Evolutionary conservation across 1,284 basidiomycete genomes (phyloP), one percentile per base, ranked within the genome.

Genomic region (Apiotrichum veenhuisii): DNA sequence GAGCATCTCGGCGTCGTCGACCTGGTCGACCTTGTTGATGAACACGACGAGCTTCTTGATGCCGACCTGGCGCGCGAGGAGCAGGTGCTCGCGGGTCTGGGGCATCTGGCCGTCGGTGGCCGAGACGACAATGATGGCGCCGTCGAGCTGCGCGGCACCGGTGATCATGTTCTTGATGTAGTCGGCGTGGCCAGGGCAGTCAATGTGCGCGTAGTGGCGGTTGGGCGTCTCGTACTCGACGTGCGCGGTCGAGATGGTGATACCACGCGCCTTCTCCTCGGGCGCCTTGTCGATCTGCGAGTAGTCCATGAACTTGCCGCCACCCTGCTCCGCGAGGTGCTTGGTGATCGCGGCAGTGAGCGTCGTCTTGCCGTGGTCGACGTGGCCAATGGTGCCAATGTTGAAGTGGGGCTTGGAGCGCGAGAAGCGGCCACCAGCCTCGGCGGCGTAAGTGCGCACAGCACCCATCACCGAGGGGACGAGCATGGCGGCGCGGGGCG

Each of bases 31-130:
- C 81, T 98, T 97, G 60, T 62, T 99, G 78, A 99, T 94, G 82
- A 98, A 99, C 66, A 99, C 96, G 63, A 98, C 91, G 42, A 99
- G 85, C 79, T 89, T 92, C 81, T 96, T 95, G 77, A 99, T 91
- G 67, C 96, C 96, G 67, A 98, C 93, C 81, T 99, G 96, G 74
- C 92, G 90, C 68, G 95, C 95, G 55, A 99, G 85, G 50, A 98
- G 86, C 66, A 99, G 80, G 80, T 99, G 96, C 82, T 99, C 96
- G 69, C 95, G 87, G 55, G 96, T 99, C 79, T 98, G 96, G 55
- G 96, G 96, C 96, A 99, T 99, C 80, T 98, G 94, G 69, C 96
- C 96, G 75, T 99, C 96, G 26, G 92, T 96, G 23, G 96, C 96
- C 53, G 96, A 97, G 40, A 99, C 96, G 67, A 99, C 91, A 69